phyloP scores from a whole-genome alignment of 148 eudicot species.

The Silene latifolia region DNA sequence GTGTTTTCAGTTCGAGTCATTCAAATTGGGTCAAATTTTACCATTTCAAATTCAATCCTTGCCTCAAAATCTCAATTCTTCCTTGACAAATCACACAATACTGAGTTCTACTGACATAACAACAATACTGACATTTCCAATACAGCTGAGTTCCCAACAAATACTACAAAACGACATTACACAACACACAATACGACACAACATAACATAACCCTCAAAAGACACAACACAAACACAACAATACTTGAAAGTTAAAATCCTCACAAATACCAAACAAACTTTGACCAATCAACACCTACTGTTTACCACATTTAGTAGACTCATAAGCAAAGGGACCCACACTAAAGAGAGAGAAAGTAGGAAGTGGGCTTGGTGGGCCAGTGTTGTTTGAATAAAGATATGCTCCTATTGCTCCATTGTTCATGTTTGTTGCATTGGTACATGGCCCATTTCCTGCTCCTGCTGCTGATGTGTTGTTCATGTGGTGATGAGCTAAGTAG shows the following conservation, averaged over 20 bases:
- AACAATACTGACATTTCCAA: no score
- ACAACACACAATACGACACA: background rate
- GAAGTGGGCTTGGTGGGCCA: constrained; percentile 9
- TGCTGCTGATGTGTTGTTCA: background rate
- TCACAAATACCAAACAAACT: background rate
- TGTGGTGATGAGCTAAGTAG: constrained; percentile 5
- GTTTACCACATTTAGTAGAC: constrained; percentile 27
- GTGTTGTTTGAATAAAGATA: constrained; percentile 13
- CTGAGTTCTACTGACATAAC: no score
- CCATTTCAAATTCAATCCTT: no score
- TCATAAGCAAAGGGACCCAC: constrained; percentile 44
- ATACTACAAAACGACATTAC: constrained; percentile 5
- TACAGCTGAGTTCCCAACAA: background rate
- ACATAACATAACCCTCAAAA: no score
- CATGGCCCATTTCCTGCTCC: constrained; percentile 9
- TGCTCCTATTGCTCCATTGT: constrained; percentile 32
- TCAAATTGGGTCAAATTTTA: no score
- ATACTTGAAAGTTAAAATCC: background rate
- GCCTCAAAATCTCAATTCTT: no score
- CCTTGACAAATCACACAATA: no score
- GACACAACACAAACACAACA: no score
- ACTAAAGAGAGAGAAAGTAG: constrained; percentile 18
- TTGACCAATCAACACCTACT: background rate
- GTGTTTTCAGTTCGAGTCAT: no score
- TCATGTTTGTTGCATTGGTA: constrained; percentile 23